Percentiles rank a stretch among this genome's conserved stretches.
Evolutionary conservation across 2,329 filamentous ascomycete genomes (phyloP).

Genomic region (Periconia sp.): DNA sequence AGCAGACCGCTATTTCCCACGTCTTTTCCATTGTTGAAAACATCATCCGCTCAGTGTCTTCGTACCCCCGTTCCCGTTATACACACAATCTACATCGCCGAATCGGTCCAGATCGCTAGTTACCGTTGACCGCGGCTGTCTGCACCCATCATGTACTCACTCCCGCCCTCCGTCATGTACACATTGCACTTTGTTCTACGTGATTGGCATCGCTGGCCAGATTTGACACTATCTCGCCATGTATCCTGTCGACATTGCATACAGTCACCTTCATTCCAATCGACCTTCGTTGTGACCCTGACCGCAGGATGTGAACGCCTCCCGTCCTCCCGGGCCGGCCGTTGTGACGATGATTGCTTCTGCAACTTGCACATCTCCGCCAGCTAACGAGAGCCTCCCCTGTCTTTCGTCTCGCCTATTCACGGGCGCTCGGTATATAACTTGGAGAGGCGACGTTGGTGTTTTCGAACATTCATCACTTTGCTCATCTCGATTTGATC

Average conservation of each 20-base stretch:
- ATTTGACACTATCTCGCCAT: background rate
- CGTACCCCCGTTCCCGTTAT: background rate
- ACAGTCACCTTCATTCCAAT: constrained; percentile 25
- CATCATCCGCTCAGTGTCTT: background rate
- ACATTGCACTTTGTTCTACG: background rate
- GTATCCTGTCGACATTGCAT: background rate
- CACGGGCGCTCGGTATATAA: constrained; percentile 29
- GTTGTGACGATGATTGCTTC: constrained; percentile 35
- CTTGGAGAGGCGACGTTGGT: constrained; percentile 20
- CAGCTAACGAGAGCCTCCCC: constrained; percentile 20
- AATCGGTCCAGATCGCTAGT: background rate
- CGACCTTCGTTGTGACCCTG: constrained; percentile 22
- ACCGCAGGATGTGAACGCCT: constrained; percentile 18
- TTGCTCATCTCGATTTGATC: constrained; percentile 3
- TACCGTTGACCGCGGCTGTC: background rate
- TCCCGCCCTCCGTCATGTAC: background rate
- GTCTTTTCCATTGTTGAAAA: background rate
- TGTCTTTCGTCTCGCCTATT: constrained; percentile 19
- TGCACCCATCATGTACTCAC: background rate
- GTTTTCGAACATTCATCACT: background rate
- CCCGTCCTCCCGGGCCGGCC: constrained; percentile 40
- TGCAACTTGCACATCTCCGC: constrained; percentile 24
- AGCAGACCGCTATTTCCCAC: constrained; percentile 1
- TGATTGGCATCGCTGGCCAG: background rate
- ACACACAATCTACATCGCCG: background rate